phyloP scores from a whole-genome alignment of 768 basidiomycete genomes.

The Mycena rebaudengoi region DNA sequence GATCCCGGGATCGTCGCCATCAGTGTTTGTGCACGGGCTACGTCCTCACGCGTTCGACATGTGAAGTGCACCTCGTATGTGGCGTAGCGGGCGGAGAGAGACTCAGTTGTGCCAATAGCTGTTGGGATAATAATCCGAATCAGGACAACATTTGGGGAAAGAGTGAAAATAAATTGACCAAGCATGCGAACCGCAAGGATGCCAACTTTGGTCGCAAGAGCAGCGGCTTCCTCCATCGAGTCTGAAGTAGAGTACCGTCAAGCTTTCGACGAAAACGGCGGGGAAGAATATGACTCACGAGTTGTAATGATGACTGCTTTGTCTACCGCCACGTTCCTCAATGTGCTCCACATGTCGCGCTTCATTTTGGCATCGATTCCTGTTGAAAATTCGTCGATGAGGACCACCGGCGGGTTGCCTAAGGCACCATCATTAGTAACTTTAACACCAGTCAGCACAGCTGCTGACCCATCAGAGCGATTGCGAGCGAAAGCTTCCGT shows the following conservation, averaged over 20 bases:
- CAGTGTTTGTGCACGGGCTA: slow-evolving; percentile 61
- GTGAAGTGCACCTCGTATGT: slow-evolving; percentile 83
- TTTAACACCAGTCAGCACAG: too few species aligned
- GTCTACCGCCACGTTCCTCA: slow-evolving; percentile 68
- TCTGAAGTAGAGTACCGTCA: too few species aligned
- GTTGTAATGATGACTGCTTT: slow-evolving; percentile 81
- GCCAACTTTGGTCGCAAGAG: slow-evolving; percentile 74
- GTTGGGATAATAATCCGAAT: too few species aligned
- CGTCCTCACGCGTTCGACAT: slow-evolving; percentile 69
- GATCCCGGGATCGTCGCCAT: slow-evolving; percentile 72
- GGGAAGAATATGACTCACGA: too few species aligned
- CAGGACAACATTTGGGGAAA: too few species aligned
- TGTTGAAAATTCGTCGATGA: slow-evolving; percentile 87
- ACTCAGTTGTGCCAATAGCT: slow-evolving; percentile 74
- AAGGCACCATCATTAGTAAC: too few species aligned
- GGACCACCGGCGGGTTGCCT: slow-evolving; percentile 79
- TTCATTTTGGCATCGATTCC: slow-evolving; percentile 88
- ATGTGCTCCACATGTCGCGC: slow-evolving; percentile 82
- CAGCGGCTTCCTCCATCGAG: slow-evolving; percentile 81
- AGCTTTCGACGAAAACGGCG: too few species aligned
- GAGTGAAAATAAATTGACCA: too few species aligned
- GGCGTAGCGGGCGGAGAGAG: slow-evolving; percentile 71
- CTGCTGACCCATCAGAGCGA: slow-evolving; percentile 81
- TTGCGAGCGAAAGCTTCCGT: slow-evolving; percentile 77
- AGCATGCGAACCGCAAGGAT: slow-evolving; percentile 78